Evolutionary conservation across 345 rosid species (phyloP).

Genomic region (Dimocarpus longan): DNA sequence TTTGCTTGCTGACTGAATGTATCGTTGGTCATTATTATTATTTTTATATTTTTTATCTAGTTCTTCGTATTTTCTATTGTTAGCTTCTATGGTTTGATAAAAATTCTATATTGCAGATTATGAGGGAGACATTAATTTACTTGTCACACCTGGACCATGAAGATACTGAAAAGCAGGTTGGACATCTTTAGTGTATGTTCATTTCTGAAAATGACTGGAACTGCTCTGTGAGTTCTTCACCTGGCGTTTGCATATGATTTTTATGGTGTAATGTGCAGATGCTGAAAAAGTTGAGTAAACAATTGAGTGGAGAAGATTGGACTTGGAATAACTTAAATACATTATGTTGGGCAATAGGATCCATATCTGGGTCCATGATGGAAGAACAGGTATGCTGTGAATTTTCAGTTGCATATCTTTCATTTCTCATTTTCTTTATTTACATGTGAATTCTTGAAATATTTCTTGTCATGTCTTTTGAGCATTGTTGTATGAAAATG

Average conservation of each 20-base stretch:
- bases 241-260: constrained; percentile 14
- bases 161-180: constrained; percentile 95
- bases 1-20: not conserved
- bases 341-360: constrained; percentile 99
- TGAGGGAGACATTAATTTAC: constrained; percentile 96
- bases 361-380: constrained; percentile 98
- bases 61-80: not conserved
- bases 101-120: constrained; percentile 60
- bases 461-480: not conserved
- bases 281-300: constrained; percentile 94
- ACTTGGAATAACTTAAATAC: constrained; percentile 97
- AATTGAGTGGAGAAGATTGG: constrained; percentile 97
- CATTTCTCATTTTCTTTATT: not conserved
- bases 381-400: constrained; percentile 82
- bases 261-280: constrained; percentile 55
- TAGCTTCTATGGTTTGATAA: constrained; percentile 12
- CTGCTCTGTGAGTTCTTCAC: not conserved
- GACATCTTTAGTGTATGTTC: not conserved
- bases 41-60: not conserved
- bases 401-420: not conserved
- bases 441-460: not conserved
- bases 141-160: constrained; percentile 96
- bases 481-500: not conserved
- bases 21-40: not conserved
- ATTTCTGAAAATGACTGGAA: not conserved